A percentile compares a stretch with the other conserved stretches of the same genome.
Evolutionary conservation across 805 yeast genomes (phyloP).

Genomic region (Cyberlindnera japonica): DNA sequence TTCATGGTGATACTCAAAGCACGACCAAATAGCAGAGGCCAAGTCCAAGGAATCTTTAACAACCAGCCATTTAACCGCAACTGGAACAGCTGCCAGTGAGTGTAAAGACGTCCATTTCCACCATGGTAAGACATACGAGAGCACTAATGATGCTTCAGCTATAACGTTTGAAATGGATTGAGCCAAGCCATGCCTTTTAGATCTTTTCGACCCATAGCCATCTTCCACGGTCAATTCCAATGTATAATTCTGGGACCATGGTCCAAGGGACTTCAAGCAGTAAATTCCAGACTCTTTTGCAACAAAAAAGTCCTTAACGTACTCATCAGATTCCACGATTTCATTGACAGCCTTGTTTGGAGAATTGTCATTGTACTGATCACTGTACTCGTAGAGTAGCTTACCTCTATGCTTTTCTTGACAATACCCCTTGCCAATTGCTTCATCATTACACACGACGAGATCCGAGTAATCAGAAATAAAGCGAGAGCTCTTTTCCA

Average conservation of each 20-base stretch:
- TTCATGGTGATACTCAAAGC: too few relatives aligned
- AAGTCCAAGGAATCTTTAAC: background rate
- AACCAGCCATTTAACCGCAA: background rate
- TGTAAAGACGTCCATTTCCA: background rate
- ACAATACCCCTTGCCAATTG: background rate
- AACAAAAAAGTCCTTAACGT: background rate
- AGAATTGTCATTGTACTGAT: background rate
- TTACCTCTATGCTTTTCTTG: slow-evolving; percentile 2
- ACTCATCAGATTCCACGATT: background rate
- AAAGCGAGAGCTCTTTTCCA: background rate
- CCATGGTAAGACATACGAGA: background rate
- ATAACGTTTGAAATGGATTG: background rate
- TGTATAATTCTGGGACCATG: background rate
- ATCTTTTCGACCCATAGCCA: background rate
- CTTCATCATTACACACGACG: background rate
- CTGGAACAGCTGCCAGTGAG: background rate
- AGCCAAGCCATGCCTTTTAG: background rate
- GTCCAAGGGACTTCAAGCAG: background rate
- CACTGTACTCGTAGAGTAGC: background rate
- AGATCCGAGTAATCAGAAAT: background rate
- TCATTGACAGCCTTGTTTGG: slow-evolving; percentile 1
- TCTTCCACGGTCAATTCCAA: background rate
- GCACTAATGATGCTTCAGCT: background rate
- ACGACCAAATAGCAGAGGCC: background rate
- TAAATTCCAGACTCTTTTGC: slow-evolving; percentile 1